Evolutionary conservation across 2,329 filamentous ascomycete genomes (phyloP), one percentile per base, ranked within the genome.

Genomic region (Aspergillus novofumigatus): DNA sequence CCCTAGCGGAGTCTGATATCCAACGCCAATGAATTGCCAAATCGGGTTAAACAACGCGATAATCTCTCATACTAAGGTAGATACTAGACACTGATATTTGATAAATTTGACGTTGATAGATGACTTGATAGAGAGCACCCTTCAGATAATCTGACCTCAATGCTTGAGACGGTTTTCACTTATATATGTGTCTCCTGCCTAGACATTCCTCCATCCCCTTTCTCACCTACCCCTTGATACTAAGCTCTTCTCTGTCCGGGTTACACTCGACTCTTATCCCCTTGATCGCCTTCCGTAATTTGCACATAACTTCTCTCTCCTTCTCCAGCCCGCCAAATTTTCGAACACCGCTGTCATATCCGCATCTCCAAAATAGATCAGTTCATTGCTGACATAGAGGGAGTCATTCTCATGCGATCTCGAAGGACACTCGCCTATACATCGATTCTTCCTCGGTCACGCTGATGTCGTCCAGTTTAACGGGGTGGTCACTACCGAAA

Each of bases 361-460:
- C 28, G 67, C 78, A 75, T 6, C 70, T 64, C 1, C 76, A 0
- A 82, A 74, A 29, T 92, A 89, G 79, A 91, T 91, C 76, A 0
- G 75, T 75, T 21, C 72, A 75, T 1, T 70, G 70, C 58, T 77
- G 78, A 1, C 79, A 75, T 23, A n/a, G n/a, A n/a, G n/a, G n/a
- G n/a, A n/a, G n/a, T n/a, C n/a, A n/a, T n/a, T n/a, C n/a, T n/a
- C n/a, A n/a, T n/a, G n/a, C n/a, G n/a, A n/a, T n/a, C n/a, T n/a
- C n/a, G n/a, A n/a, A n/a, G n/a, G n/a, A n/a, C n/a, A n/a, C n/a
- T n/a, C n/a, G n/a, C n/a, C n/a, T n/a, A n/a, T n/a, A n/a, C n/a
- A n/a, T n/a, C n/a, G n/a, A n/a, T n/a, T n/a, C 10, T 14, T 14
- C 11, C 4, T 32, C 29, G 1, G 32, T 14, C 32, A 35, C 11